phyloP scores from a whole-genome alignment of 2,329 filamentous ascomycete species.

The Myriosclerotinia curreyana region DNA sequence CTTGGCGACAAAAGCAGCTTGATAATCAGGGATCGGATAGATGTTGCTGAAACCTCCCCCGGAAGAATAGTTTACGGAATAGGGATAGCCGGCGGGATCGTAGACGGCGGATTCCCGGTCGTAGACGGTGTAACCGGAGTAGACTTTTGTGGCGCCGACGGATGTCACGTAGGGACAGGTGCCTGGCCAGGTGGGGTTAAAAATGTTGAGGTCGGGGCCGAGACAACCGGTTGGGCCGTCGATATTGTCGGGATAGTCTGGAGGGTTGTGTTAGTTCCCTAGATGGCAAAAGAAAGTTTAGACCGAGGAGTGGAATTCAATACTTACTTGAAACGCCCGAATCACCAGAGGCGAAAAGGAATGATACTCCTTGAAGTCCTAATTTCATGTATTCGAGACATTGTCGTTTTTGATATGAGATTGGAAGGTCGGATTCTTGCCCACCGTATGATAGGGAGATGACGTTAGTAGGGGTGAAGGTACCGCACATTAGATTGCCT shows the following conservation, averaged over 20 bases:
- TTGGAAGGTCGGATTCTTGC: constrained; percentile 51
- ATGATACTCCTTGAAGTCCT: constrained; percentile 46
- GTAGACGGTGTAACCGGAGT: constrained; percentile 40
- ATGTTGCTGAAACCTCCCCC: constrained; percentile 49
- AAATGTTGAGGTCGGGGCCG: constrained; percentile 49
- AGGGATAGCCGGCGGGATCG: constrained; percentile 25
- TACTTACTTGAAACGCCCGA: constrained; percentile 43
- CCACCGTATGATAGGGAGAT: constrained; percentile 54
- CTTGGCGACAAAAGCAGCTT: constrained; percentile 42
- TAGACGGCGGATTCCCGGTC: constrained; percentile 36
- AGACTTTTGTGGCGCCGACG: constrained; percentile 40
- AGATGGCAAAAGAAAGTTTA: neutral
- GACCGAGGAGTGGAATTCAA: neutral
- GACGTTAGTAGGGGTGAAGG: constrained; percentile 49
- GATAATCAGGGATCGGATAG: constrained; percentile 46
- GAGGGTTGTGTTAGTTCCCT: constrained; percentile 5
- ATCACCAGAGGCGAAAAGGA: constrained; percentile 49
- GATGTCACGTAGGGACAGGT: constrained; percentile 45
- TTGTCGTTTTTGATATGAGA: constrained; percentile 52
- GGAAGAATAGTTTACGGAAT: constrained; percentile 38
- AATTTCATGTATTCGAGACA: constrained; percentile 52
- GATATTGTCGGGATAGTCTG: constrained; percentile 25
- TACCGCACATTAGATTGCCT: constrained; percentile 39
- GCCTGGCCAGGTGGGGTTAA: constrained; percentile 45
- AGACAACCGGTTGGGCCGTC: constrained; percentile 39